Evolutionary conservation across 2,329 filamentous ascomycete species (phyloP), one percentile per base, ranked within the genome.

Genomic region (Teratosphaeria gauchensis): DNA sequence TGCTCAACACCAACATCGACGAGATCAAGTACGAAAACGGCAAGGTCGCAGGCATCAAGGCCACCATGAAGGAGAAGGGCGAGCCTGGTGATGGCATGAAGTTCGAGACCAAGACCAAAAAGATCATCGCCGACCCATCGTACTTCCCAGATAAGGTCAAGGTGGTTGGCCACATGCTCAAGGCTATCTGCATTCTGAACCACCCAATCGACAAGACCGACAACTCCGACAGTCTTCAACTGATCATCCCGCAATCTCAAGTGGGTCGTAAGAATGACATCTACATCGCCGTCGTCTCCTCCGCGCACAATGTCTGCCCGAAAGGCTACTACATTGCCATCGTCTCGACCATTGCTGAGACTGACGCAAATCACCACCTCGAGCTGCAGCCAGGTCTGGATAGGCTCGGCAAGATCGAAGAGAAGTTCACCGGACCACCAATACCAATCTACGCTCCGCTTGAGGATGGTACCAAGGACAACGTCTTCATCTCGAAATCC

Each of bases 261-360:
- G 90, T 97, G 66, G 92, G 91, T 73, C 88, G 94, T 70, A 96
- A 96, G 83, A 89, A 99, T 73, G 90, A 97, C 72, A 92, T 99
- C 71, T 99, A 99, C 82, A 87, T 99, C 72, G 92, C 94, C 59
- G 89, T 94, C 74, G 91, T 99, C 60, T 96, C 92, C 1, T 90
- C 90, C 46, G 90, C 92, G 42, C 95, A 99, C 80, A 97, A 95
- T 70, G 95, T 99, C 68, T 97, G 92, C 80, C 94, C 95, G 69
- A 95, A 96, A 83, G 92, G 92, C 62, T 97, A 96, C 84, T 99
- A 95, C 81, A 90, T 99, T 68, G 94, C 94, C 69, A 99, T 97
- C 62, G 92, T 99, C 65, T 96, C 91, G 54, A 99, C 94, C 61
- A 96, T 99, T 71, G 90, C 94, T 64, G 95, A 99, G 81, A 87